Conservation (phyloP, 805 yeast genomes). For the Wickerhamiella parazyma region DNA sequence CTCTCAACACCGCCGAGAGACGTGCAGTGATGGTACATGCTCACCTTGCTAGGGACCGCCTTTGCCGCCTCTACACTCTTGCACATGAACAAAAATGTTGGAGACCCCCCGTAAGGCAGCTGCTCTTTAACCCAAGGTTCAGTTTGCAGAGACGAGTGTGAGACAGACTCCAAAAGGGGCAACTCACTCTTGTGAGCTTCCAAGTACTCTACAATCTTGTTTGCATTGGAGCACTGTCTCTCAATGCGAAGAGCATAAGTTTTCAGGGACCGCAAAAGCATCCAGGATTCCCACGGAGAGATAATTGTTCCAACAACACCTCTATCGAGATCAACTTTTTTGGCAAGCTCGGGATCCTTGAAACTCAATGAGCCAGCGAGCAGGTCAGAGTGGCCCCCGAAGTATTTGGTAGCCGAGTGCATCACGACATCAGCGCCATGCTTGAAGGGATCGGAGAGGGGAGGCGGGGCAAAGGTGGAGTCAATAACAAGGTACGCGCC, state of each 20-base stretch:
- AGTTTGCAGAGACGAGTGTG: constrained; percentile 65
- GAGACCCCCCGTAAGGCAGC: constrained; percentile 42
- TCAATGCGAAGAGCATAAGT: constrained; percentile 61
- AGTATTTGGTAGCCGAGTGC: constrained; percentile 88
- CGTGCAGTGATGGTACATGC: constrained; percentile 71
- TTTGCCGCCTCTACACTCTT: constrained; percentile 41
- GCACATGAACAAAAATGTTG: constrained; percentile 60
- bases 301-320: constrained; percentile 58
- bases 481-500: constrained; percentile 69
- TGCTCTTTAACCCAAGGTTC: constrained; percentile 57
- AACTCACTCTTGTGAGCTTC: constrained; percentile 35
- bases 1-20: constrained; percentile 90
- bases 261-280: constrained; percentile 68
- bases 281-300: no score
- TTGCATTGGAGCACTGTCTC: constrained; percentile 52
- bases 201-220: constrained; percentile 46
- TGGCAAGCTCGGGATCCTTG: neutral
- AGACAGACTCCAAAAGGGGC: constrained; percentile 37
- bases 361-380: constrained; percentile 61
- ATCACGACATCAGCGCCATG: constrained; percentile 80
- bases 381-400: constrained; percentile 91
- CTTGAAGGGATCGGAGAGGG: constrained; percentile 64
- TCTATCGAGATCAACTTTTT: constrained; percentile 48
- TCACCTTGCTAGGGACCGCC: constrained; percentile 13
- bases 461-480: constrained; percentile 91